Evolutionary conservation across 164 flowering plant species (phyloP).

Genomic region (Liriodendron chinense): DNA sequence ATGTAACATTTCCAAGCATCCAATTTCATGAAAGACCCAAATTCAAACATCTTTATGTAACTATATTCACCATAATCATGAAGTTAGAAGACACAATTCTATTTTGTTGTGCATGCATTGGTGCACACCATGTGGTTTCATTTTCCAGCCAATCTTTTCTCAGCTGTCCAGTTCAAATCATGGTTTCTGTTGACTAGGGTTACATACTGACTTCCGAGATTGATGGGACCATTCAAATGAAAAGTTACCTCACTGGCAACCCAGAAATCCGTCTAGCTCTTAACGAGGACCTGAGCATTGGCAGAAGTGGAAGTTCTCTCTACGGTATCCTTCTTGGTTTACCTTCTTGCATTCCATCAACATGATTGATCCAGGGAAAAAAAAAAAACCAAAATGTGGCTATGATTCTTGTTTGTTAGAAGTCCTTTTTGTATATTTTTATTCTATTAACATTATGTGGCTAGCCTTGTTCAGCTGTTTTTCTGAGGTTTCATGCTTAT

Average conservation of each 20-base stretch:
- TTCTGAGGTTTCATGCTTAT: neutral
- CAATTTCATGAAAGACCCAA: neutral
- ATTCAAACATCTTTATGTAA: no score
- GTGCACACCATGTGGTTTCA: neutral
- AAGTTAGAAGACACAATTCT: neutral
- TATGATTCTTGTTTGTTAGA: constrained; percentile 1
- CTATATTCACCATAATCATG: neutral
- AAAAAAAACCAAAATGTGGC: neutral
- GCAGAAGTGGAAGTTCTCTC: constrained; percentile 61
- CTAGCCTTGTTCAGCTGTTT: neutral
- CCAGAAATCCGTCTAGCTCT: constrained; percentile 94
- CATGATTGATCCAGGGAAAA: no score
- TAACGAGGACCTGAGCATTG: constrained; percentile 82
- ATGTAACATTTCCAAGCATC: neutral
- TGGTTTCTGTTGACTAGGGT: constrained; percentile 44
- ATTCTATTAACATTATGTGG: neutral
- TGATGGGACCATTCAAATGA: constrained; percentile 98
- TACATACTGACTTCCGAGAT: constrained; percentile 95
- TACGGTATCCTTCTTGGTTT: constrained; percentile 50
- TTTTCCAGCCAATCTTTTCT: neutral
- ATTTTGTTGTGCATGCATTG: no score
- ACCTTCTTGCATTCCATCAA: neutral
- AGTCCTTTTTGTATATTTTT: neutral
- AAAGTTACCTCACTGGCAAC: constrained; percentile 91
- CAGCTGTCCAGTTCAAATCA: neutral